A percentile compares a stretch with the other conserved stretches of the same genome.
phyloP scores from a whole-genome alignment of 2,329 filamentous ascomycete genomes.

The Cladosporium phlei region DNA sequence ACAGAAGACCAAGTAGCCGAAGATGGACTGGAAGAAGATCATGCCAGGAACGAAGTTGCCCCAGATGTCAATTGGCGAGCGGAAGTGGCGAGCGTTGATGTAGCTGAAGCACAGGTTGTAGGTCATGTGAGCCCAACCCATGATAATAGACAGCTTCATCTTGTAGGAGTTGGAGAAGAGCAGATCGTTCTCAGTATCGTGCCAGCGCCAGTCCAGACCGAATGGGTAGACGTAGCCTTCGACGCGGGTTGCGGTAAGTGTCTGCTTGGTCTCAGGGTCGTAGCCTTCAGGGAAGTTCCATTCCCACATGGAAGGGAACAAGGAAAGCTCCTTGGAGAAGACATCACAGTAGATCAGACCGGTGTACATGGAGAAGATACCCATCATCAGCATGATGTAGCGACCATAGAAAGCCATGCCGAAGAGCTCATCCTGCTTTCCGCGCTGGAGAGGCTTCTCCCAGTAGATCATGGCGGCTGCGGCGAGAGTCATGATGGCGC shows the following conservation, averaged over 20 bases:
- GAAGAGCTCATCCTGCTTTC: slow-evolving; percentile 95
- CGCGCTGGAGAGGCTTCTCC: slow-evolving; percentile 73
- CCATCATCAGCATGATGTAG: slow-evolving; percentile 98
- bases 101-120: slow-evolving; percentile 92
- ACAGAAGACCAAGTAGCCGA: slow-evolving; percentile 88
- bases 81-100: slow-evolving; percentile 92
- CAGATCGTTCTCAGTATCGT: slow-evolving; percentile 88
- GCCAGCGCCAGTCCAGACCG: slow-evolving; percentile 94
- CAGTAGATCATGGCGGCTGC: slow-evolving; percentile 93
- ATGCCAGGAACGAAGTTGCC: slow-evolving; percentile 96
- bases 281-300: slow-evolving; percentile 64
- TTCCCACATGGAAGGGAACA: slow-evolving; percentile 87
- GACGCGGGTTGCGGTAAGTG: slow-evolving; percentile 61
- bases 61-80: slow-evolving; percentile 90
- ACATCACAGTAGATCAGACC: slow-evolving; percentile 96
- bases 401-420: slow-evolving; percentile 98
- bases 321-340: slow-evolving; percentile 86
- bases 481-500: slow-evolving; percentile 77
- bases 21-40: slow-evolving; percentile 99
- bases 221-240: slow-evolving; percentile 86
- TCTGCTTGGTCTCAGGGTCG: slow-evolving; percentile 35
- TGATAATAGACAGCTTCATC: slow-evolving; percentile 98
- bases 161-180: slow-evolving; percentile 98
- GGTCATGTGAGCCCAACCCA: slow-evolving; percentile 98
- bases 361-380: slow-evolving; percentile 92